Base-by-base conservation (phyloP, 2,329 filamentous ascomycete species). In the Ascochyta clinopodiicola region DNA sequence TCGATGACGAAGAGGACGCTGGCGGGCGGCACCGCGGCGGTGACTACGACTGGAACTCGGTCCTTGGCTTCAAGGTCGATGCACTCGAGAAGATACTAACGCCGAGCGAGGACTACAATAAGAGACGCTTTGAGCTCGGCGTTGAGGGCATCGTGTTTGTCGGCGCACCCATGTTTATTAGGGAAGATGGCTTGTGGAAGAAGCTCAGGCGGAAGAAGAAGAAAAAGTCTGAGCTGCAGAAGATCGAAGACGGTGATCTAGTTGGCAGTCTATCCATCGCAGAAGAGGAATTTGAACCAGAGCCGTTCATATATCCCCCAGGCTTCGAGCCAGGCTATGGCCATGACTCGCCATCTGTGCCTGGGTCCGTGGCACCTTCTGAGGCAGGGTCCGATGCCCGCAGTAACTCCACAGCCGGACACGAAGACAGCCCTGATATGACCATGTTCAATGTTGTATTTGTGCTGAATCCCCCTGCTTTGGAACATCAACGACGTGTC, bases 401-500 rank as follows among this genome's bases (percentile, higher is more conserved):
- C 44, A 74, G 70, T 27, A 73, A 76, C 68, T 75, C 71, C 13
- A 74, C 69, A 9, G 77, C 75, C 13, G 54, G 43, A n/a, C 62
- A 64, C 36, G 82, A 88, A 58, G 81, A 86, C 69, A 66, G 57
- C n/a, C 69, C 69, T 2, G 88, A 90, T 71, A 93, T 98, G 90
- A 92, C 88, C 60, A 98, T 98, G 94, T 99, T 99, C 78, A 96
- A 97, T 74, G 85, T 97, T 10, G 92, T 98, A 22, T 98, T 98
- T 74, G 90, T 96, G 45, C 80, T 97, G 61, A 89, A 91, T 63
- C 90, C 92, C 3, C 88, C 88, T 44, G 86, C 88, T 47, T 81
- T 93, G 52, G 90, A 96, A 70, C 87, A 89, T 62, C 89, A 90
- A 52, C 82, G 80, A 69, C 80, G 85, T 12, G 80, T 96, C 40